Evolutionary conservation across 108 stramenopile genomes (phyloP).

Genomic region (Cylindrotheca closterium): DNA sequence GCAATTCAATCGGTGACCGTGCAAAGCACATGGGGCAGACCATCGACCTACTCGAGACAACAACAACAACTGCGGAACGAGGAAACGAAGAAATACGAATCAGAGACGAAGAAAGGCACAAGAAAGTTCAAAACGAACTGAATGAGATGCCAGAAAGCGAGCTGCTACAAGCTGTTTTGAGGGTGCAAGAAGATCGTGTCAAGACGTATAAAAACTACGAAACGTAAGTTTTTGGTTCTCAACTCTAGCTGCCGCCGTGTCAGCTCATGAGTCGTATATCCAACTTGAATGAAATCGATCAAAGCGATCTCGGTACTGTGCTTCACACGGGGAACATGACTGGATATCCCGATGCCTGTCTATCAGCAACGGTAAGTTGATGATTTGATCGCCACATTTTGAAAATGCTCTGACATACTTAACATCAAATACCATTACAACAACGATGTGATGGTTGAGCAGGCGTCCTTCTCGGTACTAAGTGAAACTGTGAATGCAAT

Average conservation of each 20-base stretch:
- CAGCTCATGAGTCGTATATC: no score
- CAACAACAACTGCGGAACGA: constrained; percentile 7
- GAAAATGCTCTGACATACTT: not conserved
- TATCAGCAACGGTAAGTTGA: constrained; percentile 45
- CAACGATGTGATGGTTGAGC: not conserved
- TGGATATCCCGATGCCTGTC: constrained; percentile 59
- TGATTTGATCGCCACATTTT: no score
- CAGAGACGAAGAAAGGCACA: constrained; percentile 14
- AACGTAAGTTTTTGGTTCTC: constrained; percentile 49
- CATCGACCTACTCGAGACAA: constrained; percentile 49
- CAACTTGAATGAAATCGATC: no score
- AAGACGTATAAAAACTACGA: constrained; percentile 60
- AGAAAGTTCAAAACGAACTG: constrained; percentile 37
- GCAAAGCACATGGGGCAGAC: constrained; percentile 71
- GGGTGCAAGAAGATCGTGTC: constrained; percentile 70
- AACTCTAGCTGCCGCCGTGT: not conserved
- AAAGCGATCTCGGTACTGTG: constrained; percentile 47
- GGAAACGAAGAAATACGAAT: constrained; percentile 5
- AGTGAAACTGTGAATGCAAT: constrained; percentile 71
- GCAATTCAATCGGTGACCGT: constrained; percentile 25
- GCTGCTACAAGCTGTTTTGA: constrained; percentile 49
- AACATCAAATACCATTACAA: not conserved
- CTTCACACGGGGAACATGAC: constrained; percentile 63
- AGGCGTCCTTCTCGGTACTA: constrained; percentile 71
- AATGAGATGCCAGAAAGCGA: constrained; percentile 40